These are phyloP conservation scores for Gracilaria gracilis DNA, from an alignment of 23 red algal species.

Conservation along the genomic window DNA sequence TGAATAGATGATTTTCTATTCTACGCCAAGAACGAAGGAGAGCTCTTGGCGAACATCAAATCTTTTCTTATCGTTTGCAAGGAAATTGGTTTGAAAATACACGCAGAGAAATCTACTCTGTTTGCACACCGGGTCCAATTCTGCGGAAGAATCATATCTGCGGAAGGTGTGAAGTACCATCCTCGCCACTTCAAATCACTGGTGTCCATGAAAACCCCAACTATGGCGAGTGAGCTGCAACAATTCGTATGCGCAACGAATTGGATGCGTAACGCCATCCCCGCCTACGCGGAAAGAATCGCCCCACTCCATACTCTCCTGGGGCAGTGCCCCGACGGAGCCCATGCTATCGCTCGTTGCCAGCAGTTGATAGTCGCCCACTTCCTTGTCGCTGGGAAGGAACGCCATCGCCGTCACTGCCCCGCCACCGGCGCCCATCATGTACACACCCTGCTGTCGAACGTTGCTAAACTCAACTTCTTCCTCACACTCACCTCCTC, in stretches of 20 bases:
- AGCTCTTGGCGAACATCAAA: neutral
- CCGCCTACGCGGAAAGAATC: too few relatives aligned
- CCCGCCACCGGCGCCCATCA: conserved; percentile 48
- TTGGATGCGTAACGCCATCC: too few relatives aligned
- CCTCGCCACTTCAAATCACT: too few relatives aligned
- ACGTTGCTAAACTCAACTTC: conserved; percentile 1
- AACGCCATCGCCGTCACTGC: conserved; percentile 59
- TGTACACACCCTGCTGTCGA: conserved; percentile 31
- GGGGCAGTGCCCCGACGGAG: conserved; percentile 61
- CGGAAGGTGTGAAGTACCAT: too few relatives aligned
- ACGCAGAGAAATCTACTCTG: conserved; percentile 23
- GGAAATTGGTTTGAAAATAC: conserved; percentile 11
- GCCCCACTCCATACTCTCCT: too few relatives aligned
- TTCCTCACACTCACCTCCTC: neutral
- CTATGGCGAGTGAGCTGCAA: too few relatives aligned
- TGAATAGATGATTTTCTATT: too few relatives aligned
- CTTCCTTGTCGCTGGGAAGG: conserved; percentile 46
- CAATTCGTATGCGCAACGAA: too few relatives aligned
- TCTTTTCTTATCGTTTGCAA: conserved; percentile 22
- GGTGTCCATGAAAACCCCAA: too few relatives aligned
- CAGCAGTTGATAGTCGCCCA: conserved; percentile 56
- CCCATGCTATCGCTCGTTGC: conserved; percentile 63
- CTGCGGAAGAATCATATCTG: too few relatives aligned
- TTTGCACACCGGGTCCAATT: conserved; percentile 6
- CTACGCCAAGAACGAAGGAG: neutral